A percentile compares a stretch with the other conserved stretches of the same genome.
Conservation (phyloP, 306 rosid genomes). For the Rosa chinensis region DNA sequence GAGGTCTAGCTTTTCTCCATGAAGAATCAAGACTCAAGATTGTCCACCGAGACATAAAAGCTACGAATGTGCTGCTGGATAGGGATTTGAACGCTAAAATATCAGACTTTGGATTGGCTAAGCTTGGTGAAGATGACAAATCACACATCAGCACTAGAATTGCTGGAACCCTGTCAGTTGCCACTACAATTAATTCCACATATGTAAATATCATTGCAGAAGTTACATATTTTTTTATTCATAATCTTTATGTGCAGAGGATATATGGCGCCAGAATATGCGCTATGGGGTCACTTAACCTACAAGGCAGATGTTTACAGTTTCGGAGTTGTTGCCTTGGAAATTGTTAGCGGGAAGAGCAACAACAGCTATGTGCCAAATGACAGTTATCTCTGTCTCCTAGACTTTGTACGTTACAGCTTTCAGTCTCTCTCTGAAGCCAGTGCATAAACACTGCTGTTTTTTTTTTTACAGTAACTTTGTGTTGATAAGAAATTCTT, state of each 20-base stretch:
- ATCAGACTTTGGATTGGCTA: conserved; percentile 68
- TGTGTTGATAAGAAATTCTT: not conserved
- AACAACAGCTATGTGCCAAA: conserved; percentile 42
- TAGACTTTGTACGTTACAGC: conserved; percentile 20
- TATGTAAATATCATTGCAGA: not conserved
- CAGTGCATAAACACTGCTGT: not conserved
- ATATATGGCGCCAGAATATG: conserved; percentile 67
- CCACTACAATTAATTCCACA: not conserved
- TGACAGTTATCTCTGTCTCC: not conserved
- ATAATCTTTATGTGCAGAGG: conserved; percentile 36
- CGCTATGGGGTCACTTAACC: conserved; percentile 53
- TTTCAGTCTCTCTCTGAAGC: not conserved
- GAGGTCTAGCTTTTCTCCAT: conserved; percentile 63
- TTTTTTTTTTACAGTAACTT: not conserved
- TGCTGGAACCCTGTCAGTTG: conserved; percentile 64
- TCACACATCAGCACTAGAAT: conserved; percentile 57
- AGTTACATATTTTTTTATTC: not conserved
- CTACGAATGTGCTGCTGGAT: conserved; percentile 62
- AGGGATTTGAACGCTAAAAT: conserved; percentile 53
- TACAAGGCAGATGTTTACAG: conserved; percentile 63
- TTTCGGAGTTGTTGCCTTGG: conserved; percentile 60
- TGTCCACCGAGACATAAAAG: conserved; percentile 68
- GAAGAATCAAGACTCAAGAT: conserved; percentile 63
- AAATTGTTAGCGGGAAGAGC: conserved; percentile 48
- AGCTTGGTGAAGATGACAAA: conserved; percentile 51